Conservation (phyloP, 2,329 filamentous ascomycete genomes). For the Colletotrichum sp. region DNA sequence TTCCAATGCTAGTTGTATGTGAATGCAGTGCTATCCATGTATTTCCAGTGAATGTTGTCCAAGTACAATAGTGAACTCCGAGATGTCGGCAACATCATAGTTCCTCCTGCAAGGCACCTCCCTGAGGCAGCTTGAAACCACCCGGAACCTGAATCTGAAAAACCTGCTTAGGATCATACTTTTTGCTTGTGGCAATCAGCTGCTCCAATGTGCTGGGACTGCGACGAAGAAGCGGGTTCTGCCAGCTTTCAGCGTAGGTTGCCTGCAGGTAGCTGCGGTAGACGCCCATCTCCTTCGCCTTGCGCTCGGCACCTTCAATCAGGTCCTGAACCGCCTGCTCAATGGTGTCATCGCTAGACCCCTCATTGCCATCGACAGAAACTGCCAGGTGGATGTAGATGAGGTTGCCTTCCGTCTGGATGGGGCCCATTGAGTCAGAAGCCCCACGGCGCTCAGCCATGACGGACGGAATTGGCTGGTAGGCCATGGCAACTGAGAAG, state of each 20-base stretch:
- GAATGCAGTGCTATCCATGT: neutral
- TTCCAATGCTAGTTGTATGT: neutral
- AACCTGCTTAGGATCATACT: slow-evolving; percentile 2
- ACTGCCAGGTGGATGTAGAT: neutral
- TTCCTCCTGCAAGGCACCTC: neutral
- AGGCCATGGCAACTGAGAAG: neutral
- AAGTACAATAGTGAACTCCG: neutral
- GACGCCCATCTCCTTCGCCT: neutral
- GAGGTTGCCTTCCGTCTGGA: neutral
- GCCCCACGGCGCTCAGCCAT: neutral
- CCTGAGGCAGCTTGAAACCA: neutral
- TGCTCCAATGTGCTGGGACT: neutral
- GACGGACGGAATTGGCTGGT: neutral
- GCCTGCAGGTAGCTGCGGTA: neutral
- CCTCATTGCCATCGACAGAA: neutral
- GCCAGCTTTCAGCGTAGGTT: slow-evolving; percentile 4
- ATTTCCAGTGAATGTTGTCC: neutral
- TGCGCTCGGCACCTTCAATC: neutral
- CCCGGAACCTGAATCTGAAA: slow-evolving; percentile 6
- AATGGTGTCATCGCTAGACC: neutral
- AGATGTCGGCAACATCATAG: neutral
- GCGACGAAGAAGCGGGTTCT: neutral
- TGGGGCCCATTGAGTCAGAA: neutral
- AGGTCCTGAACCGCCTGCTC: neutral
- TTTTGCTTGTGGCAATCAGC: neutral